Evolutionary conservation across 306 rosid genomes (phyloP).

Genomic region (Quercus ilex): DNA sequence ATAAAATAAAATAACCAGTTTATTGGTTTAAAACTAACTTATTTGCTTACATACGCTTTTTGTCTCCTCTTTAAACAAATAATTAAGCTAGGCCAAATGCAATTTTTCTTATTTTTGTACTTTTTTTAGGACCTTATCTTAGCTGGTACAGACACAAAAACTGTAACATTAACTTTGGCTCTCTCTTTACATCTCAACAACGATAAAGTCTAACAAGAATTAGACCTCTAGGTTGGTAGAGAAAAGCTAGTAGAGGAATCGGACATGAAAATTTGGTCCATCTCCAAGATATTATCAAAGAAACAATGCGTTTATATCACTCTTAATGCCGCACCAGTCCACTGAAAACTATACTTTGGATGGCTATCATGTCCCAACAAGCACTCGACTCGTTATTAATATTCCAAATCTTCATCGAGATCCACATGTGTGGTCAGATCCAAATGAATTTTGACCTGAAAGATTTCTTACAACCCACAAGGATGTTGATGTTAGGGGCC

Average conservation of each 20-base stretch:
- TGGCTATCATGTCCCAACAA: constrained; percentile 11
- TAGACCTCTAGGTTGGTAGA: constrained; percentile 13
- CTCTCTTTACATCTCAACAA: constrained; percentile 13
- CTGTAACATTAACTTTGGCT: constrained; percentile 13
- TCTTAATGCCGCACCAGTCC: constrained; percentile 12
- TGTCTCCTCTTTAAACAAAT: no score
- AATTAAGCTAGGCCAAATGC: no score
- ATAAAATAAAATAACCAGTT: no score
- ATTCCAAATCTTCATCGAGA: constrained; percentile 14
- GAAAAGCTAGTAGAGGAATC: constrained; percentile 18
- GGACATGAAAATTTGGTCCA: constrained; percentile 15
- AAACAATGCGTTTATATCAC: constrained; percentile 33
- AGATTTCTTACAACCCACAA: constrained; percentile 13
- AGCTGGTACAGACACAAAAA: constrained; percentile 3
- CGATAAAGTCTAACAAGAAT: constrained; percentile 4
- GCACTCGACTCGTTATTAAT: constrained; percentile 25
- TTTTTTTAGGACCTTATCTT: constrained; percentile 1
- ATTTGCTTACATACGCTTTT: no score
- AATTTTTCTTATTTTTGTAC: background rate
- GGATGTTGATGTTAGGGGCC: constrained; percentile 21
- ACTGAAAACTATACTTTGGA: constrained; percentile 19
- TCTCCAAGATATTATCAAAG: constrained; percentile 29
- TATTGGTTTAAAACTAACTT: no score
- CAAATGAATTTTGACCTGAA: constrained; percentile 15
- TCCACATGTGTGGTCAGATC: constrained; percentile 32